phyloP scores from a whole-genome alignment of 202 grass and related monocot genomes.

The Schoenoplectus triqueter region DNA sequence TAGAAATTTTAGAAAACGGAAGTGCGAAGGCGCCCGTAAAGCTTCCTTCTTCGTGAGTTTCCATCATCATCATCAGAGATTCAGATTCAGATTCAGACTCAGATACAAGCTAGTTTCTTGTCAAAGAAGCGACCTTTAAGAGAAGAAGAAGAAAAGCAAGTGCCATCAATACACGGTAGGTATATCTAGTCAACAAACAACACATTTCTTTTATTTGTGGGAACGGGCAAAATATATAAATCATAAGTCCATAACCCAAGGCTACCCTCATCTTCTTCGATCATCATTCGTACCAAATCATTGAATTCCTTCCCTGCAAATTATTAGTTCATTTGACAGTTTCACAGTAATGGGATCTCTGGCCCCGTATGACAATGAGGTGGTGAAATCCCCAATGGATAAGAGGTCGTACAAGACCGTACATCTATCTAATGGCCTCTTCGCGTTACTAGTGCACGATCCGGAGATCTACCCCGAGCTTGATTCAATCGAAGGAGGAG shows the following conservation, averaged over 20 bases:
- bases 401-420: conserved; percentile 73
- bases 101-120: neutral
- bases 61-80: too few species aligned
- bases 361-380: conserved; percentile 53
- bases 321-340: neutral
- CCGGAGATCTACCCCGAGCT: conserved; percentile 82
- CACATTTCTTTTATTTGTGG: too few species aligned
- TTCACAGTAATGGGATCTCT: conserved; percentile 48
- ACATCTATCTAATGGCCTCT: conserved; percentile 72
- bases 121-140: neutral
- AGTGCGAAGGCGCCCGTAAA: too few species aligned
- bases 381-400: conserved; percentile 87
- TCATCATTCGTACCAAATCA: conserved; percentile 11
- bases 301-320: neutral
- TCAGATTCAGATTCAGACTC: too few species aligned
- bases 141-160: neutral
- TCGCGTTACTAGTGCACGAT: conserved; percentile 77
- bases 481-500: conserved; percentile 47
- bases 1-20: too few species aligned
- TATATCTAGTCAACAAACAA: neutral
- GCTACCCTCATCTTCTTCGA: conserved; percentile 11
- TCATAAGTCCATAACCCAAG: too few species aligned
- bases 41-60: too few species aligned
- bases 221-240: too few species aligned
- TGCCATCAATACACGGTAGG: neutral